Evolutionary conservation across 208 protist genomes (phyloP).

Genomic region (Trypanosoma scelopori): DNA sequence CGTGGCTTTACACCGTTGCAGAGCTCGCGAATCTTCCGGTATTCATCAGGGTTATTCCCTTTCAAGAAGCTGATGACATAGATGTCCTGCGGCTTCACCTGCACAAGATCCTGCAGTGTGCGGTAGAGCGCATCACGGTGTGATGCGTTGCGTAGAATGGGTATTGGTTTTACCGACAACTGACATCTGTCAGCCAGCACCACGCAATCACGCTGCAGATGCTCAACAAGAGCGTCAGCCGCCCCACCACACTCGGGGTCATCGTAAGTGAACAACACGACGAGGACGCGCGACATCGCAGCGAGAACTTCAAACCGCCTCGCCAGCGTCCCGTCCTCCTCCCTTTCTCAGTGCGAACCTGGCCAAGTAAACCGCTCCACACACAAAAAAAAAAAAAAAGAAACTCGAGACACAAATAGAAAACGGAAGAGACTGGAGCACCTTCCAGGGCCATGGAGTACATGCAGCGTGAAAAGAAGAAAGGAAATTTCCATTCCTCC

Average conservation of each 20-base stretch:
- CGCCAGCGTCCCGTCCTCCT: not conserved
- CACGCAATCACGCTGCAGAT: constrained; percentile 68
- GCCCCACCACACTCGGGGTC: constrained; percentile 87
- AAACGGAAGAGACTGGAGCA: too few species aligned
- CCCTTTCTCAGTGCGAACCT: not conserved
- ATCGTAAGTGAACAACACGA: constrained; percentile 84
- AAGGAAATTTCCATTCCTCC: too few species aligned
- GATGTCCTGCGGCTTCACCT: constrained; percentile 74
- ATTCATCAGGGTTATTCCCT: constrained; percentile 77
- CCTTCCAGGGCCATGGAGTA: too few species aligned
- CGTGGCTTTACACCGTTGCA: constrained; percentile 69
- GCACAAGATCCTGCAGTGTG: constrained; percentile 69
- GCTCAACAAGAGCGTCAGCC: constrained; percentile 76
- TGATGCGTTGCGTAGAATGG: constrained; percentile 54
- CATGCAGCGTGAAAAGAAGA: too few species aligned
- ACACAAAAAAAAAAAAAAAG: too few species aligned
- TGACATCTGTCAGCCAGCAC: constrained; percentile 47
- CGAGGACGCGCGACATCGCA: constrained; percentile 35
- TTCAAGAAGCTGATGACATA: constrained; percentile 84
- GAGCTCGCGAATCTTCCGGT: constrained; percentile 69
- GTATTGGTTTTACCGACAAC: constrained; percentile 64
- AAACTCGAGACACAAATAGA: too few species aligned
- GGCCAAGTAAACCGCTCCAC: too few species aligned
- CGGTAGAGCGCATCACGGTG: constrained; percentile 77
- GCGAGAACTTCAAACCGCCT: not conserved